phyloP scores from a whole-genome alignment of 202 grass and related monocot genomes.

The Miscanthus sacchariflorus region DNA sequence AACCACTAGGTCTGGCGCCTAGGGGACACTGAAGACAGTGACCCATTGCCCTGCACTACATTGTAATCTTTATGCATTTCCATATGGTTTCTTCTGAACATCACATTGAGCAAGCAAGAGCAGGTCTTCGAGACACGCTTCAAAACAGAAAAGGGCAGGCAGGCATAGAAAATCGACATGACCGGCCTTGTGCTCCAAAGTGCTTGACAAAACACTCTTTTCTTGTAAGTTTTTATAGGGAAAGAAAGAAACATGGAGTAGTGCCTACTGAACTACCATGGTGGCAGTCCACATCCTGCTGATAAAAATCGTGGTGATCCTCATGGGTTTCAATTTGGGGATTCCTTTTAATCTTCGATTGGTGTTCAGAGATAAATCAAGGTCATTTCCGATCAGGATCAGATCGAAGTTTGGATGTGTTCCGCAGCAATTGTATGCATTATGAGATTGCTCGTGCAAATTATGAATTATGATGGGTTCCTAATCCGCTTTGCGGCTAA shows the following conservation, averaged over 20 bases:
- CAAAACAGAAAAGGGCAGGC: conserved; percentile 37
- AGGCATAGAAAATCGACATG: conserved; percentile 47
- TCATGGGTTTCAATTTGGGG: conserved; percentile 8
- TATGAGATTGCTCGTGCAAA: conserved; percentile 33
- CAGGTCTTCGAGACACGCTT: conserved; percentile 22
- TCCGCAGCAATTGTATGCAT: conserved; percentile 26
- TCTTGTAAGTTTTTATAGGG: conserved; percentile 36
- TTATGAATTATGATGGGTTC: conserved; percentile 43
- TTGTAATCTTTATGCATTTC: conserved; percentile 27
- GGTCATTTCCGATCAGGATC: background rate
- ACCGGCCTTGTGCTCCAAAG: conserved; percentile 53
- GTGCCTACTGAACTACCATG: conserved; percentile 56
- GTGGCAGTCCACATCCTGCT: conserved; percentile 57
- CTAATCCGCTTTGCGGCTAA: conserved; percentile 50
- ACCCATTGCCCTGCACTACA: conserved; percentile 18
- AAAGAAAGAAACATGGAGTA: conserved; percentile 55
- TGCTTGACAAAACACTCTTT: conserved; percentile 53
- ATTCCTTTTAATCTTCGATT: conserved; percentile 14
- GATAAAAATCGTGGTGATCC: conserved; percentile 36
- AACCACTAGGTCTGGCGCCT: conserved; percentile 59
- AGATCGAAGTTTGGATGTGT: conserved; percentile 21
- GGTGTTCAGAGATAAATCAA: conserved; percentile 31
- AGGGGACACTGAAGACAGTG: conserved; percentile 68
- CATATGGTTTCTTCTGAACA: conserved; percentile 17
- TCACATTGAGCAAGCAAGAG: background rate